These are phyloP conservation scores for Xylaria sp. DNA, from an alignment of 2,329 filamentous ascomycete species.

Conservation along the genomic window DNA sequence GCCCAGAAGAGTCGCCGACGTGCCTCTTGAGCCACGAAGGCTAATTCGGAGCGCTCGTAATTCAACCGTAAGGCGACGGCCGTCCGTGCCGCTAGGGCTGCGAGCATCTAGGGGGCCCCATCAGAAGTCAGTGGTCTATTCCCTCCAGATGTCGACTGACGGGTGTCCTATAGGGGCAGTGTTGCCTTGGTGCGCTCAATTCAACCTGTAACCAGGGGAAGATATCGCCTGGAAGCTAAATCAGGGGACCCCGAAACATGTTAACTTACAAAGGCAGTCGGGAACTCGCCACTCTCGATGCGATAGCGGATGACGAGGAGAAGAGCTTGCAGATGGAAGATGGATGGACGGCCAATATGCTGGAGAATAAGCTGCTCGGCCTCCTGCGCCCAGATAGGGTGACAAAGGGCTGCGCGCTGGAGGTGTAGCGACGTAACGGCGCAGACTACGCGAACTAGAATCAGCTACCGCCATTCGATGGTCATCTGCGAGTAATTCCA, in stretches of 20 bases:
- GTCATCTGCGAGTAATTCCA: background rate
- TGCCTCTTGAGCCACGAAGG: constrained; percentile 51
- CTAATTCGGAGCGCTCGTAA: constrained; percentile 52
- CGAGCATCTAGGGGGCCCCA: constrained; percentile 44
- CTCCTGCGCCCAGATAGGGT: constrained; percentile 46
- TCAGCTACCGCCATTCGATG: background rate
- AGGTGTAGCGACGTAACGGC: constrained; percentile 49
- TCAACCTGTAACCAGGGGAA: background rate
- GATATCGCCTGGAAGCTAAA: background rate
- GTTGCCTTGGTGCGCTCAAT: background rate
- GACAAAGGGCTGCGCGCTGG: constrained; percentile 38
- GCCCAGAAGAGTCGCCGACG: constrained; percentile 55
- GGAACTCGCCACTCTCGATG: constrained; percentile 49
- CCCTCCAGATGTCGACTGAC: background rate
- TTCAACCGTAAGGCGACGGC: constrained; percentile 54
- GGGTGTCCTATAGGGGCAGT: background rate
- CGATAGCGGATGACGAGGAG: constrained; percentile 48
- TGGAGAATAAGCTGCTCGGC: constrained; percentile 49
- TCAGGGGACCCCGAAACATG: background rate
- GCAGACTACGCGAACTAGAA: constrained; percentile 37
- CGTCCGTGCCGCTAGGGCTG: constrained; percentile 50
- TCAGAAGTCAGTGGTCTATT: constrained; percentile 10
- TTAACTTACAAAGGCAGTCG: constrained; percentile 45
- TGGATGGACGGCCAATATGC: constrained; percentile 48
- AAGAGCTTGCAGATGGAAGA: constrained; percentile 49